Evolutionary conservation across 163 green algal genomes (phyloP).

Genomic region (Chlamydomonas reinhardtii): DNA sequence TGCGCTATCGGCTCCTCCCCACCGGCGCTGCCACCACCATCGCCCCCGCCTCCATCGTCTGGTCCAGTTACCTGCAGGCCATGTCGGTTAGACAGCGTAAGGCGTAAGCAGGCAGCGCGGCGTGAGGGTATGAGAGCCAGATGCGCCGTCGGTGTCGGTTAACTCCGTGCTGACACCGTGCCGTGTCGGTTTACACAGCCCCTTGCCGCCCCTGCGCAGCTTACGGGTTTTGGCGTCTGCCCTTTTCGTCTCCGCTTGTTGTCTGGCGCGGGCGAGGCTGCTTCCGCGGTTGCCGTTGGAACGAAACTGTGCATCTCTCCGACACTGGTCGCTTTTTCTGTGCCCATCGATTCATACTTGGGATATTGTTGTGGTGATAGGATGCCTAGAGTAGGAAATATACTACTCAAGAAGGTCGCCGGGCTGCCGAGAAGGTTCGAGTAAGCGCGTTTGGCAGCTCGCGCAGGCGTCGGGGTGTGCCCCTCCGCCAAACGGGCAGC

Average conservation of each 20-base stretch:
- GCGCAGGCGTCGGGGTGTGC: not conserved
- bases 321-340: not conserved
- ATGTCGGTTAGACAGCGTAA: too few species aligned
- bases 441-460: not conserved
- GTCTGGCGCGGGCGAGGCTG: too few species aligned
- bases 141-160: too few species aligned
- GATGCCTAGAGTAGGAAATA: conserved; percentile 10
- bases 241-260: not conserved
- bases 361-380: not conserved
- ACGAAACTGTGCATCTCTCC: too few species aligned
- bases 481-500: not conserved
- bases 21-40: too few species aligned
- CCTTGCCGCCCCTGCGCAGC: not conserved
- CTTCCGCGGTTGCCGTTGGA: not conserved
- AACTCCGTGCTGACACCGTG: too few species aligned
- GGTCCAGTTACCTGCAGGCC: too few species aligned
- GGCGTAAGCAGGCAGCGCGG: too few species aligned
- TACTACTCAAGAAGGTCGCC: not conserved
- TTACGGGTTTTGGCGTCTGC: not conserved
- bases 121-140: too few species aligned
- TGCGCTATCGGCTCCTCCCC: too few species aligned
- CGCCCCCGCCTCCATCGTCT: too few species aligned
- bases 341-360: not conserved
- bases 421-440: not conserved
- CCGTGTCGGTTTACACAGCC: not conserved